These are phyloP conservation scores for Tolypocladium cylindrosporum DNA, from an alignment of 2,329 filamentous ascomycete genomes.

Conservation along the genomic window DNA sequence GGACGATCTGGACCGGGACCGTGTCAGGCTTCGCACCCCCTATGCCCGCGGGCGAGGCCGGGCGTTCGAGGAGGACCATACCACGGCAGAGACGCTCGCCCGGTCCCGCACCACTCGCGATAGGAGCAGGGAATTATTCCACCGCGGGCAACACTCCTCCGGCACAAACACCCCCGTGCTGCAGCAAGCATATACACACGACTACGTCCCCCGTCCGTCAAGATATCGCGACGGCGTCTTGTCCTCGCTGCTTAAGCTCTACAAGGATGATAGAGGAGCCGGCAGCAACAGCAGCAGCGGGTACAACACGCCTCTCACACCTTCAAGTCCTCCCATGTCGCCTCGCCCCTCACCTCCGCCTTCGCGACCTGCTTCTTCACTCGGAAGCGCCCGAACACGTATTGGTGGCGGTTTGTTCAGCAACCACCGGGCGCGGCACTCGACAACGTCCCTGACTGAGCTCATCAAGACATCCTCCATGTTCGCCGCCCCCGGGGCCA, in stretches of 20 bases:
- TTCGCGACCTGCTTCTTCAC: conserved; percentile 28
- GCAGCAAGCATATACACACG: conserved; percentile 38
- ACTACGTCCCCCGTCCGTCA: conserved; percentile 55
- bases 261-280: conserved; percentile 37
- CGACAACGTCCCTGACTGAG: conserved; percentile 35
- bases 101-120: conserved; percentile 21
- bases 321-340: conserved; percentile 29
- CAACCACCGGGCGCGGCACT: conserved; percentile 29
- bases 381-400: conserved; percentile 20
- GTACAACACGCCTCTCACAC: conserved; percentile 28
- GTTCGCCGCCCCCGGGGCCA: conserved; percentile 36
- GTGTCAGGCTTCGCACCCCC: conserved; percentile 13
- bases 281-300: conserved; percentile 25
- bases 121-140: conserved; percentile 19
- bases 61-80: conserved; percentile 12
- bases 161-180: conserved; percentile 26
- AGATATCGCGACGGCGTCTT: conserved; percentile 67
- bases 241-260: conserved; percentile 61
- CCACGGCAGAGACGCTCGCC: conserved; percentile 24
- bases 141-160: conserved; percentile 17
- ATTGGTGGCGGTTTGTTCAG: conserved; percentile 29
- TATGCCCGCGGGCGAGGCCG: conserved; percentile 12
- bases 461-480: conserved; percentile 45
- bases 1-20: conserved; percentile 1
- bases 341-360: conserved; percentile 29